phyloP scores from a whole-genome alignment of 1,284 basidiomycete genomes.

The Ceratobasidium sp. region DNA sequence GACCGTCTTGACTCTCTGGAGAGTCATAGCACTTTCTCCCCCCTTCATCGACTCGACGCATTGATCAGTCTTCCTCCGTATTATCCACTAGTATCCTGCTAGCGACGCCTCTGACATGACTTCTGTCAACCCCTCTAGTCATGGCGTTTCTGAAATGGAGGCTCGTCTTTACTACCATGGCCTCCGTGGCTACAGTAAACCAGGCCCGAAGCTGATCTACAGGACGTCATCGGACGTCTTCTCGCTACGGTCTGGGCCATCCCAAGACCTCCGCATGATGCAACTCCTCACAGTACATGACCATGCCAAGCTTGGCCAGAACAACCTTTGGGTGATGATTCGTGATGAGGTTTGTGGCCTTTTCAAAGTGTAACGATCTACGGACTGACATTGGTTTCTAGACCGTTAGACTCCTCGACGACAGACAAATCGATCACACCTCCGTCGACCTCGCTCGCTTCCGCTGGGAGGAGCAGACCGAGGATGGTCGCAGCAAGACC shows the following conservation, averaged over 20 bases:
- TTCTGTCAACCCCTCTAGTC: not conserved
- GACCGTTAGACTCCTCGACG: slow-evolving; percentile 56
- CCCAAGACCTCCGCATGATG: slow-evolving; percentile 57
- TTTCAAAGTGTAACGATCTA: slow-evolving; percentile 51
- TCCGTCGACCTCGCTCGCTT: slow-evolving; percentile 61
- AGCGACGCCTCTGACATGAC: not conserved
- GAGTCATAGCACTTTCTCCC: too few species aligned
- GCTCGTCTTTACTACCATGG: slow-evolving; percentile 57
- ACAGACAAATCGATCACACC: slow-evolving; percentile 53
- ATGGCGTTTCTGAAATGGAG: slow-evolving; percentile 56
- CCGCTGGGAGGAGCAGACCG: slow-evolving; percentile 50
- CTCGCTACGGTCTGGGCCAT: slow-evolving; percentile 56
- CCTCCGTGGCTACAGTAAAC: slow-evolving; percentile 50
- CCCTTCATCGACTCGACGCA: too few species aligned
- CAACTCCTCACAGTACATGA: slow-evolving; percentile 56
- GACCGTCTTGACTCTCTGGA: too few species aligned
- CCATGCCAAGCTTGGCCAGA: slow-evolving; percentile 53
- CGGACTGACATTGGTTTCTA: slow-evolving; percentile 58
- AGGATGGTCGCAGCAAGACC: slow-evolving; percentile 35
- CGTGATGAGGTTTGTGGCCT: slow-evolving; percentile 58
- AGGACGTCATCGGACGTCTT: slow-evolving; percentile 58
- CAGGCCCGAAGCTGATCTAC: slow-evolving; percentile 60
- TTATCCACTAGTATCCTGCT: too few species aligned
- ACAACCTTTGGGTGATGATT: slow-evolving; percentile 58
- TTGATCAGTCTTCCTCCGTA: too few species aligned